Conservation (phyloP, 2,329 filamentous ascomycete genomes). For the Paracamarosporium sp. region DNA sequence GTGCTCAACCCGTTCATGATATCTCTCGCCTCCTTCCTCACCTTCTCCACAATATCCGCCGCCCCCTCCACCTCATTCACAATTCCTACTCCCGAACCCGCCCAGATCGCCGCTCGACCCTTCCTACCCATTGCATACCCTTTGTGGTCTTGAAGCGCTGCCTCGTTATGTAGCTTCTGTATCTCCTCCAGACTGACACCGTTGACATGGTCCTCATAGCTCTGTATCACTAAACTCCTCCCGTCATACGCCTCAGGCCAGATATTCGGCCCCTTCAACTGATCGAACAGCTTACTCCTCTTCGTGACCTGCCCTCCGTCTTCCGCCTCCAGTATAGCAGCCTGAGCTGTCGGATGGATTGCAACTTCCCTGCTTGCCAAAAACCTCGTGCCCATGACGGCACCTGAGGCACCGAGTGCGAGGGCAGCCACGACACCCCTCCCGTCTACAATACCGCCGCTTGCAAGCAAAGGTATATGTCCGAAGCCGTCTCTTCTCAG, state of each 20-base stretch:
- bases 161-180: constrained; percentile 52
- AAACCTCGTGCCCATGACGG: constrained; percentile 70
- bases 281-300: constrained; percentile 60
- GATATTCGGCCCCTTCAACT: constrained; percentile 60
- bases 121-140: constrained; percentile 58
- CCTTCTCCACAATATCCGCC: constrained; percentile 56
- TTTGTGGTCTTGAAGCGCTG: constrained; percentile 54
- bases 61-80: constrained; percentile 59
- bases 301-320: constrained; percentile 60
- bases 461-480: constrained; percentile 55
- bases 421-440: constrained; percentile 65
- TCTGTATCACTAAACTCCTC: constrained; percentile 62
- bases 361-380: constrained; percentile 59
- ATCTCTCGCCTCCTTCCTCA: constrained; percentile 47
- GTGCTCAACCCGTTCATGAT: constrained; percentile 32
- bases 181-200: constrained; percentile 53
- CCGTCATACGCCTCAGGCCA: constrained; percentile 68
- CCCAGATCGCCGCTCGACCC: constrained; percentile 63
- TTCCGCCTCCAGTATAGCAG: constrained; percentile 52
- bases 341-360: constrained; percentile 53
- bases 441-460: constrained; percentile 67
- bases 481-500: constrained; percentile 43
- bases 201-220: constrained; percentile 48
- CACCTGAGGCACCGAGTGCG: constrained; percentile 60
- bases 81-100: constrained; percentile 67